These are phyloP conservation scores for Xylaria curta DNA, from an alignment of 495 filamentous ascomycete species.

Conservation along the genomic window DNA sequence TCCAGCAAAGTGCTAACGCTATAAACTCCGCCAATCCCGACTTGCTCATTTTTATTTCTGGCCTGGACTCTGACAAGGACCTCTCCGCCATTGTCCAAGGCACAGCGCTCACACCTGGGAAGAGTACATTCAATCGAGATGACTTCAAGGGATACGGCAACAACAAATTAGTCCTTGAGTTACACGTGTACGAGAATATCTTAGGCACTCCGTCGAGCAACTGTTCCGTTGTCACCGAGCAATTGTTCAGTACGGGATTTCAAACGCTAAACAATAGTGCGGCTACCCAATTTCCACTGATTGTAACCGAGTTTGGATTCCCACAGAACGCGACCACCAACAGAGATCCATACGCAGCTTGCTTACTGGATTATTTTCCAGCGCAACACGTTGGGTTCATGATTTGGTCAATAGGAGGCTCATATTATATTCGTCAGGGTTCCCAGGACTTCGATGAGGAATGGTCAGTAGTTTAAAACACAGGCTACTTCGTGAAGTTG, in stretches of 20 bases:
- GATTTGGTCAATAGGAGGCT: conserved; percentile 62
- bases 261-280: conserved; percentile 57
- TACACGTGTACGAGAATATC: conserved; percentile 65
- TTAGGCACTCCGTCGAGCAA: conserved; percentile 48
- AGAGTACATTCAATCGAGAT: conserved; percentile 49
- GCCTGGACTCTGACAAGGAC: conserved; percentile 59
- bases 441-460: conserved; percentile 57
- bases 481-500: background rate
- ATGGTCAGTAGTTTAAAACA: conserved; percentile 40
- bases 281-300: conserved; percentile 51
- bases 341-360: conserved; percentile 52
- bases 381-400: conserved; percentile 60
- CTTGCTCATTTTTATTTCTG: conserved; percentile 64
- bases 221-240: conserved; percentile 50
- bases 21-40: conserved; percentile 58
- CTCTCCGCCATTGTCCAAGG: conserved; percentile 55
- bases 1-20: conserved; percentile 51
- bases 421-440: conserved; percentile 60
- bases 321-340: conserved; percentile 45
- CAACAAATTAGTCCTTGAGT: conserved; percentile 64
- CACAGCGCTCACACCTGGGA: conserved; percentile 46
- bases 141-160: conserved; percentile 48
- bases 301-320: conserved; percentile 60
- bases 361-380: conserved; percentile 54
- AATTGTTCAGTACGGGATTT: conserved; percentile 61